phyloP scores from a whole-genome alignment of 163 green algal genomes.

The Smithsoniella earleae region DNA sequence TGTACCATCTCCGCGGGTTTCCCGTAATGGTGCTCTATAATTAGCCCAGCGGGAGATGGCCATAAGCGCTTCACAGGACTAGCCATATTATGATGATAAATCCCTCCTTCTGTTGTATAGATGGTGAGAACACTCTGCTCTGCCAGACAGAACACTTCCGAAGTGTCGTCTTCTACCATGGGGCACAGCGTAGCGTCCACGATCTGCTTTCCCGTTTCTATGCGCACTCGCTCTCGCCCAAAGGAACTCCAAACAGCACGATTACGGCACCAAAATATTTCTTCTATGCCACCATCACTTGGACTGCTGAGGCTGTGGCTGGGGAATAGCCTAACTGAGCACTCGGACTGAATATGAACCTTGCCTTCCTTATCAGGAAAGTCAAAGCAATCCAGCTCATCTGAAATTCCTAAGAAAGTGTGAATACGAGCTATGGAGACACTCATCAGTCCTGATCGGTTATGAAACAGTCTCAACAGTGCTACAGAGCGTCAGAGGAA shows the following conservation, averaged over 20 bases:
- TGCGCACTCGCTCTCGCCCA: slow-evolving; percentile 2
- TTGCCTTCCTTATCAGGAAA: slow-evolving; percentile 28
- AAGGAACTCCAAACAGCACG: neutral
- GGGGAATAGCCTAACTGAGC: slow-evolving; percentile 1
- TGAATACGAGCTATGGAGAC: slow-evolving; percentile 5
- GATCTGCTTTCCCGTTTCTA: neutral
- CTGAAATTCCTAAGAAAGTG: neutral
- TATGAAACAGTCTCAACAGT: too few species aligned
- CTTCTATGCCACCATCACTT: slow-evolving; percentile 4
- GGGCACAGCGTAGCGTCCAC: slow-evolving; percentile 8
- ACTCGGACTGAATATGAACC: slow-evolving; percentile 9
- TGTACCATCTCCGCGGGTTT: neutral
- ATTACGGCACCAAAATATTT: slow-evolving; percentile 19
- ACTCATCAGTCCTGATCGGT: neutral
- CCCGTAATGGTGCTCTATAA: neutral
- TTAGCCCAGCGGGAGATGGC: neutral
- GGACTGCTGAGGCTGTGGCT: slow-evolving; percentile 3
- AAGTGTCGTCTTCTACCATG: slow-evolving; percentile 24
- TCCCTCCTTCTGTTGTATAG: slow-evolving; percentile 7
- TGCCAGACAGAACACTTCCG: slow-evolving; percentile 4
- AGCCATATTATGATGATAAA: slow-evolving; percentile 9
- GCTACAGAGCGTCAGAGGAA: neutral
- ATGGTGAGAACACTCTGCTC: slow-evolving; percentile 7
- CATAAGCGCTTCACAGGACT: slow-evolving; percentile 15
- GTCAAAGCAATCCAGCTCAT: neutral